Base-by-base conservation (phyloP, 2,329 filamentous ascomycete species). In the Remersonia thermophila region DNA sequence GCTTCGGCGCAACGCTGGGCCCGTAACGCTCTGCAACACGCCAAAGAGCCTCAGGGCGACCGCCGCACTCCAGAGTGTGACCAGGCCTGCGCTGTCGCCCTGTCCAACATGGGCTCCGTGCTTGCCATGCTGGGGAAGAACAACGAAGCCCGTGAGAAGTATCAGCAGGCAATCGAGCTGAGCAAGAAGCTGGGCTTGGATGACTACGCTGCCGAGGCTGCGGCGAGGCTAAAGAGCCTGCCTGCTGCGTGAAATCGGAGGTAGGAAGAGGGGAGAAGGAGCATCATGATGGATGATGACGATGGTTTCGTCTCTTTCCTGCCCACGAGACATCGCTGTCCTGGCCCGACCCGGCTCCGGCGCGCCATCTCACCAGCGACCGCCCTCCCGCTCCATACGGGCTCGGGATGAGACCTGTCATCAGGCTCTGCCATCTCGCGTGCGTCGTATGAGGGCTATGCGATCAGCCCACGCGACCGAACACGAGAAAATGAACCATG, bases 31-130 rank as follows among this genome's bases (percentile, higher is more conserved):
- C 61, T 87, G 25, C 65, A 68, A 15, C 71, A 85, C 38, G 75
- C 79, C 2, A 65, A 66, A 7, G 69, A 73, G 18, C 78, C 93
- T 29, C 59, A 68, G 37, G 72, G 77, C 3, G 73, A 81, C 1
- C 63, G 74, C 3, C 67, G 83, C 28, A 83, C 76, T 2, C 68
- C 78, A 33, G 84, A 93, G 52, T 95, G 89, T 52, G 85, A 93
- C 54, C 58, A 80, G 38, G 83, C 80, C 2, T 95, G 87, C 51
- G 81, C 80, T 2, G 81, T 80, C 5, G 82, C 87, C 7, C 76
- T 83, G n/a, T 82, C 84, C 56, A 93, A 93, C 53, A 71, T 94
- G 36, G 89, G 78, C 16, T 83, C 93, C 49, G 79, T 95, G 47
- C 80, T 83, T 1, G 76, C 82, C 46, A 78, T 91, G 71, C 60